These are phyloP conservation scores for Melocanna baccifera DNA, from an alignment of 176 grass and related monocot genomes.

Conservation along the genomic window DNA sequence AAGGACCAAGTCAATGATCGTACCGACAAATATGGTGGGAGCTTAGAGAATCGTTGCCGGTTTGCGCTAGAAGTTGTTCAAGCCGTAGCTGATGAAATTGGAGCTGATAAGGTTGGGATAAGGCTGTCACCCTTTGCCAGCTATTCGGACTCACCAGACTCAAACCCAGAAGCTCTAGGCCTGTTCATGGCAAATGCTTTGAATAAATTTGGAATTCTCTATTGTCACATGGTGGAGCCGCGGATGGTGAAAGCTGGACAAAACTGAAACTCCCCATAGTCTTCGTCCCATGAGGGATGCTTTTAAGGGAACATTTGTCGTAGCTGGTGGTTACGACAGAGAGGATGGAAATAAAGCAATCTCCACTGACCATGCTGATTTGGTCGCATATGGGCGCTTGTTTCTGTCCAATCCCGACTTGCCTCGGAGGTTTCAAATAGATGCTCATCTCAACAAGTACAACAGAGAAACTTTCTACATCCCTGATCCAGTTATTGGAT, in stretches of 20 bases:
- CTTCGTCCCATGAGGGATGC: constrained; percentile 58
- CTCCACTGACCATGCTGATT: constrained; percentile 50
- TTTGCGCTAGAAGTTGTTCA: constrained; percentile 67
- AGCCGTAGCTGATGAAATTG: constrained; percentile 64
- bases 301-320: constrained; percentile 62
- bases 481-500: constrained; percentile 65
- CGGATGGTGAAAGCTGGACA: constrained; percentile 42
- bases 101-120: constrained; percentile 68
- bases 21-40: constrained; percentile 63
- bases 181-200: constrained; percentile 63
- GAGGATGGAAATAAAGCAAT: constrained; percentile 64
- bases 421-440: constrained; percentile 58
- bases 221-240: constrained; percentile 69
- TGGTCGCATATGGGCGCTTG: constrained; percentile 64
- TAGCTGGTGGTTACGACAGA: constrained; percentile 47
- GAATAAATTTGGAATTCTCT: constrained; percentile 55
- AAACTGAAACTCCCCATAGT: constrained; percentile 39
- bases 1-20: constrained; percentile 75
- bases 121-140: constrained; percentile 64
- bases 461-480: constrained; percentile 65
- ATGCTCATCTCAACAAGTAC: constrained; percentile 65
- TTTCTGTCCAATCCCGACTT: constrained; percentile 83
- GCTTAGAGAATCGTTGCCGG: constrained; percentile 66
- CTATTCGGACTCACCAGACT: constrained; percentile 52
- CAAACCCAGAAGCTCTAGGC: constrained; percentile 53